These are phyloP conservation scores for Lepidium campestre DNA, from an alignment of 441 rosid genomes.

Conservation along the genomic window DNA sequence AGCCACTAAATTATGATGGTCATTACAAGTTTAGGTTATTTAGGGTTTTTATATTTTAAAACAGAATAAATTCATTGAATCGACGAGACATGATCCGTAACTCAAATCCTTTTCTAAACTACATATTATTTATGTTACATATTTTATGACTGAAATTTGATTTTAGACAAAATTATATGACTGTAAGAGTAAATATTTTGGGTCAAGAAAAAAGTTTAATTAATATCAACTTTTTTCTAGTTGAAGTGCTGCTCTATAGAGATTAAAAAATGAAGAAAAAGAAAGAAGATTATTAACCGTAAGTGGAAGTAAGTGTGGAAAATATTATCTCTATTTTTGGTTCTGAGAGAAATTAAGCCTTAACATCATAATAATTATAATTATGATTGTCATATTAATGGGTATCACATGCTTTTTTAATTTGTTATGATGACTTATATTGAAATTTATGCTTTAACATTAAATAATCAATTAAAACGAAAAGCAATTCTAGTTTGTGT, in stretches of 20 bases:
- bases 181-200: no score
- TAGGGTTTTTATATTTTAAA: no score
- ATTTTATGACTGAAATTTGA: no score
- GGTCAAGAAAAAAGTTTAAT: no score
- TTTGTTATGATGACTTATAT: neutral
- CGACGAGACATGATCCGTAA: no score
- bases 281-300: neutral
- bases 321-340: conserved; percentile 5
- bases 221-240: neutral
- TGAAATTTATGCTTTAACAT: neutral
- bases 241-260: neutral
- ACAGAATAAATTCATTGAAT: no score
- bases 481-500: no score
- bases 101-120: no score
- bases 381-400: conserved; percentile 12
- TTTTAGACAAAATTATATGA: no score
- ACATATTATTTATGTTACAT: no score
- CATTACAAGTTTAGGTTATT: no score
- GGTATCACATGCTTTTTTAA: conserved; percentile 6
- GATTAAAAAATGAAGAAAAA: neutral
- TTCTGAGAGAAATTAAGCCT: neutral
- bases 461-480: neutral
- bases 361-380: conserved; percentile 7
- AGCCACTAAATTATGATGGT: no score
- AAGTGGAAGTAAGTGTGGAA: conserved; percentile 11